Percentiles rank a stretch among this genome's conserved stretches.
Evolutionary conservation across 306 rosid species (phyloP).

Genomic region (Pyrus bretschneideri): DNA sequence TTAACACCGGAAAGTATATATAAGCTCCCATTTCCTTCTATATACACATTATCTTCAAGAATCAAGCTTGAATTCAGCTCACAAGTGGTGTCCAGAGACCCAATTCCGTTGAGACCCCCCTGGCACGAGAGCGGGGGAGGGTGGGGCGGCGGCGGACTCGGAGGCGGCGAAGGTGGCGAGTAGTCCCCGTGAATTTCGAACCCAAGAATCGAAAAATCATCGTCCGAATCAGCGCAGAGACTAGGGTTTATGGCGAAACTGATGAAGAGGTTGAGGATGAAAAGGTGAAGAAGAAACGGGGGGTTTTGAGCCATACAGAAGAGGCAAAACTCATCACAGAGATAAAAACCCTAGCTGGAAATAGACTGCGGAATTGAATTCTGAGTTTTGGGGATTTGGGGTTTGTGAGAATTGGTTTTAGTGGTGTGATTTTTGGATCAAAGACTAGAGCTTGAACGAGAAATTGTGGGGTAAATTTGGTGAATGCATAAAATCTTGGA

Average conservation of each 20-base stretch:
- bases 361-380: neutral
- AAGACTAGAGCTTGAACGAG: neutral
- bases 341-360: neutral
- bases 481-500: neutral
- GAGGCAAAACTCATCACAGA: slow-evolving; percentile 35
- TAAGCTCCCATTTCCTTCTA: slow-evolving; percentile 79
- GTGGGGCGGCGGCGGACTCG: slow-evolving; percentile 68
- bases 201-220: slow-evolving; percentile 45
- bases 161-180: slow-evolving; percentile 82
- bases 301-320: slow-evolving; percentile 47
- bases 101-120: slow-evolving; percentile 57
- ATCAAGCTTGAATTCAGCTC: slow-evolving; percentile 53
- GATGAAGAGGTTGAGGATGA: slow-evolving; percentile 11
- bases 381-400: neutral
- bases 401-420: neutral
- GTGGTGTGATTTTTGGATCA: slow-evolving; percentile 3
- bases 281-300: slow-evolving; percentile 6
- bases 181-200: slow-evolving; percentile 58
- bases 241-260: slow-evolving; percentile 20
- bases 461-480: neutral
- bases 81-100: slow-evolving; percentile 63
- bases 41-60: slow-evolving; percentile 51
- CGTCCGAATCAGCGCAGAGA: slow-evolving; percentile 11
- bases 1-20: slow-evolving; percentile 49
- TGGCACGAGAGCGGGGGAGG: slow-evolving; percentile 72